phyloP scores from a whole-genome alignment of 2,329 filamentous ascomycete species.

The Phoma sp. region DNA sequence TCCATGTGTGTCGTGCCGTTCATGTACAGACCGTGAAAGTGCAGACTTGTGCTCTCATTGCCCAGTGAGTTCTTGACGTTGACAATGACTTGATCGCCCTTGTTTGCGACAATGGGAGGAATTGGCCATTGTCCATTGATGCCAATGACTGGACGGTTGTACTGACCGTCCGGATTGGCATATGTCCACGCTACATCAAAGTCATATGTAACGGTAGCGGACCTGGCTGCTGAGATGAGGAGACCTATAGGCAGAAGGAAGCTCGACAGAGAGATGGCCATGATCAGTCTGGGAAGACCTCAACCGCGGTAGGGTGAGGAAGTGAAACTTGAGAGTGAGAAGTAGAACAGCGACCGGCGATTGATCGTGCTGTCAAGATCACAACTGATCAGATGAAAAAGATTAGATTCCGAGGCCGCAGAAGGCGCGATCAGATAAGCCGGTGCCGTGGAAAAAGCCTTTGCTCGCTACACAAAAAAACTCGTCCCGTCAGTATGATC shows the following conservation, averaged over 20 bases:
- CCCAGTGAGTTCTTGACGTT: slow-evolving; percentile 72
- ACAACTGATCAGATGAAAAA: slow-evolving; percentile 33
- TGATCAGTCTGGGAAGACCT: slow-evolving; percentile 27
- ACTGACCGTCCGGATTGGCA: slow-evolving; percentile 63
- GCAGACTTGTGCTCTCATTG: slow-evolving; percentile 71
- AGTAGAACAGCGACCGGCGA: not conserved
- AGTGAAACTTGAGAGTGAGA: not conserved
- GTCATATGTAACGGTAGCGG: slow-evolving; percentile 55
- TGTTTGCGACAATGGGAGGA: slow-evolving; percentile 74
- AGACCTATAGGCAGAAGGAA: slow-evolving; percentile 50
- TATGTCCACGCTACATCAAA: slow-evolving; percentile 64
- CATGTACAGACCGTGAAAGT: slow-evolving; percentile 82
- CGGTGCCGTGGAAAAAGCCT: slow-evolving; percentile 8
- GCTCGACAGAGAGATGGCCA: slow-evolving; percentile 56
- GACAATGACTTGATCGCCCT: slow-evolving; percentile 75
- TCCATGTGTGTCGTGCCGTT: slow-evolving; percentile 80
- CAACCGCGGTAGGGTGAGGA: not conserved
- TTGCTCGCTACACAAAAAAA: slow-evolving; percentile 9
- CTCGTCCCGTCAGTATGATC: slow-evolving; percentile 3
- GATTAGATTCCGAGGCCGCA: slow-evolving; percentile 31
- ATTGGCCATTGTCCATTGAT: slow-evolving; percentile 80
- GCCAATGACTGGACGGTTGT: slow-evolving; percentile 63
- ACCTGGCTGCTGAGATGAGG: slow-evolving; percentile 28
- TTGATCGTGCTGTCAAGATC: slow-evolving; percentile 1
- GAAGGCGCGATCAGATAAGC: slow-evolving; percentile 33